Evolutionary conservation across 129 eudicot species (phyloP).

Genomic region (Escallonia herrerae): DNA sequence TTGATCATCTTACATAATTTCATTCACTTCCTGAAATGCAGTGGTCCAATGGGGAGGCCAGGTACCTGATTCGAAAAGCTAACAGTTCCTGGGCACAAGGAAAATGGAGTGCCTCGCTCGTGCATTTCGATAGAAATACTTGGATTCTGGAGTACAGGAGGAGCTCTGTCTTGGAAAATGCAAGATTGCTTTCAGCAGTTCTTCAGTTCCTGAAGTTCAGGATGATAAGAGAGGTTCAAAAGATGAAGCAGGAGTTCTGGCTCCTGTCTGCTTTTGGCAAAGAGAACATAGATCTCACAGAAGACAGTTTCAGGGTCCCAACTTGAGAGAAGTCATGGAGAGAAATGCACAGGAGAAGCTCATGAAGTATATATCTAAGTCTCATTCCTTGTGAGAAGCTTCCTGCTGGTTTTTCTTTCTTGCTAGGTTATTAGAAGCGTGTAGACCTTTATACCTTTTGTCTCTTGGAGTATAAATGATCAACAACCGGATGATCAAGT

Average conservation of each 20-base stretch:
- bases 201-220: conserved; percentile 41
- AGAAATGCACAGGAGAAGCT: too few species aligned
- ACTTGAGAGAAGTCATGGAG: conserved; percentile 37
- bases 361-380: too few species aligned
- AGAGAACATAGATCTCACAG: conserved; percentile 4
- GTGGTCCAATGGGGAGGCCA: conserved; percentile 55
- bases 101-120: conserved; percentile 62
- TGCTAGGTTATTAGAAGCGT: conserved; percentile 3
- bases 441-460: not conserved
- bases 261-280: conserved; percentile 15
- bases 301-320: conserved; percentile 27
- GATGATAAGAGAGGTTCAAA: conserved; percentile 28
- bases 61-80: conserved; percentile 24
- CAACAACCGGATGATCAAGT: conserved; percentile 2
- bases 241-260: conserved; percentile 44
- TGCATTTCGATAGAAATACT: conserved; percentile 68
- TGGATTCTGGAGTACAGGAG: conserved; percentile 82
- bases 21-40: too few species aligned
- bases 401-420: not conserved
- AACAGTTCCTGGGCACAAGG: conserved; percentile 59
- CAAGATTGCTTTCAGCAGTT: conserved; percentile 27
- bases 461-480: not conserved
- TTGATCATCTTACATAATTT: too few species aligned
- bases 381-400: conserved; percentile 30
- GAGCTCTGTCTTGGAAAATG: conserved; percentile 38